A percentile compares a stretch with the other conserved stretches of the same genome.
Conservation (phyloP, 1,284 basidiomycete species). For the Prillingera fragicola region DNA sequence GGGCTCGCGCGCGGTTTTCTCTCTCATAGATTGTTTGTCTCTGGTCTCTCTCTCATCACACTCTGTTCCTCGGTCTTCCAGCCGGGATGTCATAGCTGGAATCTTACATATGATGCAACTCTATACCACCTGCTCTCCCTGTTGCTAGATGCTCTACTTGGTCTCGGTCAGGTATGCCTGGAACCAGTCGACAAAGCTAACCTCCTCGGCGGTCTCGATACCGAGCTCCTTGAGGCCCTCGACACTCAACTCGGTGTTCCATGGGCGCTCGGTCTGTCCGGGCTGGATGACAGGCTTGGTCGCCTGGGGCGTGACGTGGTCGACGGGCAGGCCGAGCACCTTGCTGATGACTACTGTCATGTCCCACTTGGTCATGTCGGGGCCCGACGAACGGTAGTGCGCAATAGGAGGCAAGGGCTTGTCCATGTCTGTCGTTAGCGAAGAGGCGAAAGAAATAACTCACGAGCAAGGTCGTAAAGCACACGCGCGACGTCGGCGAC, state of each 20-base stretch:
- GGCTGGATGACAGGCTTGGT: constrained; percentile 25
- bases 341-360: constrained; percentile 46
- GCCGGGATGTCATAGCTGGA: too few species aligned
- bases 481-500: constrained; percentile 50
- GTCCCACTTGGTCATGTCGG: constrained; percentile 51
- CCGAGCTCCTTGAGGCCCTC: constrained; percentile 34
- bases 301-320: constrained; percentile 37
- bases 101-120: too few species aligned
- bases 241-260: constrained; percentile 43
- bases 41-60: not conserved
- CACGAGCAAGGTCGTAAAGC: constrained; percentile 45
- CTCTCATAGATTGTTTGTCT: not conserved
- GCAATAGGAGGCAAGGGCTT: constrained; percentile 41
- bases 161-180: constrained; percentile 18
- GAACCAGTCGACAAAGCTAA: constrained; percentile 44
- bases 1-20: not conserved
- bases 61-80: not conserved
- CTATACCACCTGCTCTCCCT: too few species aligned
- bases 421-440: constrained; percentile 19
- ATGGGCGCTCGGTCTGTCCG: constrained; percentile 40
- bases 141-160: not conserved
- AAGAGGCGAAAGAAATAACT: constrained; percentile 3
- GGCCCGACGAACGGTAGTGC: constrained; percentile 50
- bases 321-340: constrained; percentile 34
- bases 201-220: constrained; percentile 30